Evolutionary conservation across 2,329 filamentous ascomycete species (phyloP).

Genomic region (Rhynchosporium secalis): DNA sequence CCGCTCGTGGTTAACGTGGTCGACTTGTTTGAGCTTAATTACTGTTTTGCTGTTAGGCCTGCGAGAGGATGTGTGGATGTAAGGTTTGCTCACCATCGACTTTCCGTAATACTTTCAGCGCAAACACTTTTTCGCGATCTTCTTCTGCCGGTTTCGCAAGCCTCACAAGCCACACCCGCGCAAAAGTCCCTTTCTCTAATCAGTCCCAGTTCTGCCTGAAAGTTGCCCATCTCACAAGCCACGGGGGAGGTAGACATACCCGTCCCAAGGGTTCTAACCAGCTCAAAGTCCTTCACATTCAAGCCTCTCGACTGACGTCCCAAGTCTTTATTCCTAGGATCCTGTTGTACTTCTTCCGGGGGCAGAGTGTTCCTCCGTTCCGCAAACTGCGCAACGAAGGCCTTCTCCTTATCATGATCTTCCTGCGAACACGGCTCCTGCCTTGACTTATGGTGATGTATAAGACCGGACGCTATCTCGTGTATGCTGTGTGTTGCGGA

Average conservation of each 20-base stretch:
- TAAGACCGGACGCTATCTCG: conserved; percentile 15
- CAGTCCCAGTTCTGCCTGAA: conserved; percentile 16
- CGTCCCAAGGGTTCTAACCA: conserved; percentile 75
- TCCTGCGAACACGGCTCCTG: conserved; percentile 14
- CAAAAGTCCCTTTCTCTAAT: conserved; percentile 66
- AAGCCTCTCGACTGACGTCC: conserved; percentile 38
- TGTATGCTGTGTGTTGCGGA: conserved; percentile 16
- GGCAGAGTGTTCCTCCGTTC: conserved; percentile 28
- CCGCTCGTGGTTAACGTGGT: conserved; percentile 83
- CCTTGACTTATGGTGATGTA: conserved; percentile 14
- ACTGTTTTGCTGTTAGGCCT: conserved; percentile 47
- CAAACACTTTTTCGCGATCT: conserved; percentile 68
- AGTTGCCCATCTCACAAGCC: conserved; percentile 7
- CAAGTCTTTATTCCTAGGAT: conserved; percentile 35
- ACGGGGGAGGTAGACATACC: conserved; percentile 48
- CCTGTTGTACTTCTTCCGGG: conserved; percentile 32
- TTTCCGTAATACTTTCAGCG: conserved; percentile 76
- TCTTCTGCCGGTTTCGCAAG: conserved; percentile 54
- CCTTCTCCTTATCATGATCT: conserved; percentile 33
- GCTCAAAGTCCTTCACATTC: conserved; percentile 62
- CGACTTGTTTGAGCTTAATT: conserved; percentile 81
- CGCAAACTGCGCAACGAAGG: conserved; percentile 34
- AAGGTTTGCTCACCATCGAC: conserved; percentile 47
- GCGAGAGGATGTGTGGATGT: neutral
- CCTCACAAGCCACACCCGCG: conserved; percentile 76